Evolutionary conservation across 2,329 filamentous ascomycete genomes (phyloP).

Genomic region (Domatiomyces globalis): DNA sequence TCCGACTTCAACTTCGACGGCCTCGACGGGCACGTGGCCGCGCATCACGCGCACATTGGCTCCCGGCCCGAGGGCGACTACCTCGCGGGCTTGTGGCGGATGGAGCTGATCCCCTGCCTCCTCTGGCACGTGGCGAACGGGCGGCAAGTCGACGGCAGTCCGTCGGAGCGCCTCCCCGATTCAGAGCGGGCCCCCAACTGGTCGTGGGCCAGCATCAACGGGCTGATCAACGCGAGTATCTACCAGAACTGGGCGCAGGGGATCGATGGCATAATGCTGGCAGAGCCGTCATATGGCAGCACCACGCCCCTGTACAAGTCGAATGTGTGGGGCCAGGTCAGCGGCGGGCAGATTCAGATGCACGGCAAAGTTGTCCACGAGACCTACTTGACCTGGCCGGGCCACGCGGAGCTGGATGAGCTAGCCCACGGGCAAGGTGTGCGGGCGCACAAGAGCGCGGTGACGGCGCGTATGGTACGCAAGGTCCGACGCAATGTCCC

Average conservation of each 20-base stretch:
- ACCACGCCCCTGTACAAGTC: neutral
- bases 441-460: neutral
- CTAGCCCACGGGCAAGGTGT: neutral
- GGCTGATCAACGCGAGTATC: constrained; percentile 1
- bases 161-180: neutral
- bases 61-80: constrained; percentile 1
- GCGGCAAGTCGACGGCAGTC: neutral
- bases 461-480: neutral
- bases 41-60: neutral
- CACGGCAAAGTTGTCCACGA: neutral
- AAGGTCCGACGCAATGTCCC: neutral
- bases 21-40: neutral
- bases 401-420: neutral
- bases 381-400: neutral
- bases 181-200: constrained; percentile 1
- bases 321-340: neutral
- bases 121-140: constrained; percentile 6
- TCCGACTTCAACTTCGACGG: neutral
- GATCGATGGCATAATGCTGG: neutral
- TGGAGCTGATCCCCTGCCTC: constrained; percentile 4
- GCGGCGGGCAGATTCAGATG: neutral
- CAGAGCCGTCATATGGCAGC: neutral
- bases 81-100: constrained; percentile 8
- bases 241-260: neutral
- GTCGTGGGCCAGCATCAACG: constrained; percentile 4